Evolutionary conservation across 495 filamentous ascomycete species (phyloP).

Genomic region (Penicillium mononematosum): DNA sequence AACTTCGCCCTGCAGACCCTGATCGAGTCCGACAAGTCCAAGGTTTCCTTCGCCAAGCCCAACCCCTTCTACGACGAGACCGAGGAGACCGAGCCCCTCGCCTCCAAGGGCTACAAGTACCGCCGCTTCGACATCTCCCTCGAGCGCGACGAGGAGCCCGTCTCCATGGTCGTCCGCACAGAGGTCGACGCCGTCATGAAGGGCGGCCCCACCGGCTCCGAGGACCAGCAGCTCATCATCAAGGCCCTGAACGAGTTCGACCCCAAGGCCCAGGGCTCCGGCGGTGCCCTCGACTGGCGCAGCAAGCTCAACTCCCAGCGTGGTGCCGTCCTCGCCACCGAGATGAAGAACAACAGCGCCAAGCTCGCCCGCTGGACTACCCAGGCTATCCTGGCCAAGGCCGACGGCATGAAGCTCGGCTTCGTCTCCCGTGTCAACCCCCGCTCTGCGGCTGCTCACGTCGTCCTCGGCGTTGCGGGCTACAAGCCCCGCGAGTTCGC

Average conservation of each 20-base stretch:
- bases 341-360: constrained; percentile 99
- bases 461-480: constrained; percentile 91
- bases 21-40: constrained; percentile 69
- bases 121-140: constrained; percentile 91
- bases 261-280: constrained; percentile 90
- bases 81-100: constrained; percentile 88
- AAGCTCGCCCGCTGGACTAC: constrained; percentile 97
- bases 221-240: constrained; percentile 85
- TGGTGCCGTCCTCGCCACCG: constrained; percentile 96
- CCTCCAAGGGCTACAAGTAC: constrained; percentile 97
- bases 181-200: constrained; percentile 95
- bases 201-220: constrained; percentile 76
- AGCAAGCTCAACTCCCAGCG: constrained; percentile 88
- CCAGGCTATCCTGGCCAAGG: constrained; percentile 91
- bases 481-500: constrained; percentile 98
- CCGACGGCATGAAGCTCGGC: constrained; percentile 97
- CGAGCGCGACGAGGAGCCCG: constrained; percentile 84
- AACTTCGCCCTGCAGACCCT: constrained; percentile 96
- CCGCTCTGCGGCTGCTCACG: constrained; percentile 83
- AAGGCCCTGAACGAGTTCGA: constrained; percentile 99
- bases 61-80: constrained; percentile 97
- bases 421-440: constrained; percentile 94
- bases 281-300: constrained; percentile 93
- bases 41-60: constrained; percentile 77
- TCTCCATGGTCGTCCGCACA: constrained; percentile 90